These are phyloP conservation scores for Aspergillus nanangensis DNA, from an alignment of 495 filamentous ascomycete species.

Conservation along the genomic window DNA sequence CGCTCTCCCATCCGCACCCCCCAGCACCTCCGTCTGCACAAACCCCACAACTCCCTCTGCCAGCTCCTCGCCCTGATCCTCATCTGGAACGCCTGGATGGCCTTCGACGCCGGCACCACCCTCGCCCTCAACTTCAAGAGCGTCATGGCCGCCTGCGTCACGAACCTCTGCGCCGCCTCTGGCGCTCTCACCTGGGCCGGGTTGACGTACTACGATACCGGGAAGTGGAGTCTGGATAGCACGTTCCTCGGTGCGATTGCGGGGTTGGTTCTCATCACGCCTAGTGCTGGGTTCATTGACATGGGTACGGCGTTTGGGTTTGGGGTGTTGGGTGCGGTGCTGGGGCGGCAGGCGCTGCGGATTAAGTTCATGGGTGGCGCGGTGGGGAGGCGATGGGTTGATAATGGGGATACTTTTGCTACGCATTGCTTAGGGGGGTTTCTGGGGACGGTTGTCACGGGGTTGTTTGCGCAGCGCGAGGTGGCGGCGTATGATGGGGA, in stretches of 20 bases:
- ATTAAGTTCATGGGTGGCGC: conserved; percentile 43
- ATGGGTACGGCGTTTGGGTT: conserved; percentile 40
- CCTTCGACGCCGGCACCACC: conserved; percentile 51
- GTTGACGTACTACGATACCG: conserved; percentile 40
- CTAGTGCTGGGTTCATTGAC: conserved; percentile 42
- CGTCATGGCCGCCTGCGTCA: conserved; percentile 44
- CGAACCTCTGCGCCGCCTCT: conserved; percentile 43
- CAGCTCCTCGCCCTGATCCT: conserved; percentile 48
- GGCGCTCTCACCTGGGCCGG: conserved; percentile 44
- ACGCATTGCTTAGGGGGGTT: conserved; percentile 43
- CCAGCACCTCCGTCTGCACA: conserved; percentile 39
- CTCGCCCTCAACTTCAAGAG: conserved; percentile 40
- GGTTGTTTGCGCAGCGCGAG: conserved; percentile 31
- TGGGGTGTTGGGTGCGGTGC: conserved; percentile 34
- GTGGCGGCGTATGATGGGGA: conserved; percentile 40
- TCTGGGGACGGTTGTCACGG: conserved; percentile 32
- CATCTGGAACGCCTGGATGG: conserved; percentile 53
- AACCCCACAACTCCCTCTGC: conserved; percentile 42
- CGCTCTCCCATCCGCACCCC: conserved; percentile 32
- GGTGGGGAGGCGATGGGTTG: conserved; percentile 31
- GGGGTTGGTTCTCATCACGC: conserved; percentile 47
- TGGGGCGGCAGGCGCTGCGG: conserved; percentile 42
- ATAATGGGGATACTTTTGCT: conserved; percentile 44
- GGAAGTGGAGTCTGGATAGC: conserved; percentile 43
- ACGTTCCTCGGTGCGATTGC: conserved; percentile 49